Evolutionary conservation across 1,139 yeast genomes (phyloP), one percentile per base, ranked within the genome.

Genomic region (Zhuliangozyma blackwelliae): DNA sequence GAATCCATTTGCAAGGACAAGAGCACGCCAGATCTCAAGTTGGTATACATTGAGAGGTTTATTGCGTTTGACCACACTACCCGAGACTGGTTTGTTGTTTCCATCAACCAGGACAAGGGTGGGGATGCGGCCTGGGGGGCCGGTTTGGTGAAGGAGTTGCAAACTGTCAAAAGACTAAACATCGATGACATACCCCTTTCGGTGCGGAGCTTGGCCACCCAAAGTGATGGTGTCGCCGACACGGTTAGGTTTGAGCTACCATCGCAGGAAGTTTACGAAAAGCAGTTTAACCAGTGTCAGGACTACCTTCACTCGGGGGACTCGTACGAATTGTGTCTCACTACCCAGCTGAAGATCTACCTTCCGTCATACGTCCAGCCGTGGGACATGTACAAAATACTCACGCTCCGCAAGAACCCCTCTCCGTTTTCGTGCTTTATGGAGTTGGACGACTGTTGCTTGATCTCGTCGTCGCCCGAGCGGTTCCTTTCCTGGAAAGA

Each of bases 401-500:
- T 92, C 36, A 77, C 87, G 0, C 57, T 64, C 21, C 59, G 52
- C 31, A 76, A 75, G 40, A 94, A 94, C 54, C 97, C 98, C 3
- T 87, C 97, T 0, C 98, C 99, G 1, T 90, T 85, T 55, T 82
- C 96, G 1, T 82, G 95, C 42, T 92, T 66, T 54, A 68, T 92
- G 68, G 74, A 79, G 34, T 84, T 90, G 49, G 78, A 72, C n/a
- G 88, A 82, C 47, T 76, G 86, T 28, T 63, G 70, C 5, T 64
- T 94, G 29, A 71, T 92, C 5, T 88, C 96, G 1, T 83, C 97
- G 0, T 90, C 97, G 0, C 99, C 99, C 0, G 99, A 94, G 57
- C 66, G 98, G 40, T 94, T 92, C 52, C 60, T 94, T 40, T 77
- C 83, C 3, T 94, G 97, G 97, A 72, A 72, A 45, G 69, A 65